phyloP scores from a whole-genome alignment of 2,329 filamentous ascomycete species.

The Penicillium olsonii region DNA sequence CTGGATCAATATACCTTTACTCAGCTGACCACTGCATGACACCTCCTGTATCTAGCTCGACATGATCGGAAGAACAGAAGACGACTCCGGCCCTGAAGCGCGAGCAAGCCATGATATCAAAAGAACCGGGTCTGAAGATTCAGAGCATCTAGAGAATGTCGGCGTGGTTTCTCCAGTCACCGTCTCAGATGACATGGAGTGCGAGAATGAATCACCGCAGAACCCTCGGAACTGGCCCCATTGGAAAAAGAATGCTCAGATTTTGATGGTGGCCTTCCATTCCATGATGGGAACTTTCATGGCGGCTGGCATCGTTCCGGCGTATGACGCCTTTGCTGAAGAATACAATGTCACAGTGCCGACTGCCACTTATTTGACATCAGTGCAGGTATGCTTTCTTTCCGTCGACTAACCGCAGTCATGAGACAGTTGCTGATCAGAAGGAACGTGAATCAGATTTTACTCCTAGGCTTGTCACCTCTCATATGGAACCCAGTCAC shows the following conservation, averaged over 20 bases:
- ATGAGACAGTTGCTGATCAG: neutral
- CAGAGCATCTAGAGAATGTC: constrained; percentile 18
- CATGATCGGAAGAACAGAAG: neutral
- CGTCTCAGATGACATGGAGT: neutral
- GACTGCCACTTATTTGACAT: constrained; percentile 54
- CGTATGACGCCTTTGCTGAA: constrained; percentile 52
- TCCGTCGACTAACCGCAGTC: neutral
- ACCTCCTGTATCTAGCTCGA: neutral
- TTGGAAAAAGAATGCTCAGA: constrained; percentile 48
- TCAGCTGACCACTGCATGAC: neutral
- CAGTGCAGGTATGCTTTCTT: constrained; percentile 39
- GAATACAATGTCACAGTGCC: constrained; percentile 52
- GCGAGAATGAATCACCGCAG: constrained; percentile 2
- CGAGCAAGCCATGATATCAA: constrained; percentile 5
- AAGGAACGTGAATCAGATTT: constrained; percentile 39
- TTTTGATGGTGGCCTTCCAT: constrained; percentile 57
- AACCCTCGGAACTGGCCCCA: constrained; percentile 27
- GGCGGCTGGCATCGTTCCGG: constrained; percentile 55
- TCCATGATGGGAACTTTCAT: constrained; percentile 59
- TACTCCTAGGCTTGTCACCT: constrained; percentile 53
- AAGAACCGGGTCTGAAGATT: constrained; percentile 3
- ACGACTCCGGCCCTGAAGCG: too few relatives aligned
- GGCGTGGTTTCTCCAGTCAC: neutral
- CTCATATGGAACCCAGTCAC: constrained; percentile 59
- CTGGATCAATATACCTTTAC: neutral